A percentile compares a stretch with the other conserved stretches of the same genome.
phyloP scores from a whole-genome alignment of 2,329 filamentous ascomycete species.

The Aspergillus nomiae region DNA sequence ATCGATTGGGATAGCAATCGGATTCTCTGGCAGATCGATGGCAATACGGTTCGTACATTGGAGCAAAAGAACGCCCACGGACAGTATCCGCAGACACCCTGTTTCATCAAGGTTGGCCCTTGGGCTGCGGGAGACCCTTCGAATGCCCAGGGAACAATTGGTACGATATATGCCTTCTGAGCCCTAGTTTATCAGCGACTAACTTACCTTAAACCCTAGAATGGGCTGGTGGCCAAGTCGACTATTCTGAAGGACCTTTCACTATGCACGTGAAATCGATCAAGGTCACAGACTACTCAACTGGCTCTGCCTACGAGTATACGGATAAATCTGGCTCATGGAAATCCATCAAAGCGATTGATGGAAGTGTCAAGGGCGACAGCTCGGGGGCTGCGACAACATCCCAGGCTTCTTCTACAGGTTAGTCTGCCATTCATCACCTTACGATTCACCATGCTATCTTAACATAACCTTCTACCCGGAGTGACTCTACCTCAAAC shows the following conservation, averaged over 20 bases:
- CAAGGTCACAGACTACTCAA: conserved; percentile 86
- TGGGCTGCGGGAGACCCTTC: conserved; percentile 88
- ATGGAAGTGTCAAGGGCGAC: conserved; percentile 71
- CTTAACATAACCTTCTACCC: not conserved
- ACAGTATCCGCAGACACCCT: conserved; percentile 93
- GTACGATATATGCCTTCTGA: conserved; percentile 35
- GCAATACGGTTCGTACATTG: conserved; percentile 70
- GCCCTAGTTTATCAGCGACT: not conserved
- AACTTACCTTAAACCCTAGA: conserved; percentile 39
- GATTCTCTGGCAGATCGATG: conserved; percentile 84
- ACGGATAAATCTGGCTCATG: conserved; percentile 75
- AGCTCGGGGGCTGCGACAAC: conserved; percentile 42
- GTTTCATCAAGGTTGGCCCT: conserved; percentile 87
- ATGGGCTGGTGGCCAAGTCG: conserved; percentile 84
- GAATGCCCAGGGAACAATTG: conserved; percentile 78
- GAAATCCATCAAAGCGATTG: conserved; percentile 79
- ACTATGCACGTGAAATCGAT: conserved; percentile 80
- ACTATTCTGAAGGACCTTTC: conserved; percentile 83
- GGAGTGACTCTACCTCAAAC: not conserved
- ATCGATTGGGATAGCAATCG: conserved; percentile 87
- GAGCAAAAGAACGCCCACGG: conserved; percentile 62
- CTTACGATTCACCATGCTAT: no score
- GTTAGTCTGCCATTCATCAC: conserved; percentile 65
- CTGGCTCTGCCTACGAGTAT: conserved; percentile 82
- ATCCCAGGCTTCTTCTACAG: conserved; percentile 47